These are phyloP conservation scores for Beverwykella pulmonaria DNA, from an alignment of 495 filamentous ascomycete species.

Conservation along the genomic window DNA sequence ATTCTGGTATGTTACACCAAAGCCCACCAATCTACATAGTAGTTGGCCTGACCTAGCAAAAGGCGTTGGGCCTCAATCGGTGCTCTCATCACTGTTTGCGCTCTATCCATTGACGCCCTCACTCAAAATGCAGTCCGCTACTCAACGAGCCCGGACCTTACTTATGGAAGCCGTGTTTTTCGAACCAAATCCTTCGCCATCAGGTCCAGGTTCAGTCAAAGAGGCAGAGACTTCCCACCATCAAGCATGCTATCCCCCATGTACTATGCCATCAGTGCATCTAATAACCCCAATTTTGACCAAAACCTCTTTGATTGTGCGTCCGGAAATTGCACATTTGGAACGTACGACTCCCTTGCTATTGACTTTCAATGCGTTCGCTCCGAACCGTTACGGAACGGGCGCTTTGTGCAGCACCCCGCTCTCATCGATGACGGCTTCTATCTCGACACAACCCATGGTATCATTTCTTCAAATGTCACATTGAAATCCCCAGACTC, in stretches of 20 bases:
- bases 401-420: not conserved
- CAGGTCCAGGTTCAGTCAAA: not conserved
- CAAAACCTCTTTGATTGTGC: not conserved
- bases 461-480: not conserved
- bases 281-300: not conserved
- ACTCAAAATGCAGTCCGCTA: not conserved
- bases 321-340: not conserved
- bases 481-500: not conserved
- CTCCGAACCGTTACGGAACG: not conserved
- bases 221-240: not conserved
- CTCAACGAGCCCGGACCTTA: not conserved
- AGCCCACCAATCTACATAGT: not conserved
- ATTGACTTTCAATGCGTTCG: not conserved
- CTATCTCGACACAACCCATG: not conserved
- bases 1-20: not conserved
- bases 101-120: not conserved
- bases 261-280: not conserved
- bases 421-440: not conserved
- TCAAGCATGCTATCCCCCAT: not conserved
- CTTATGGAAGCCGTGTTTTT: not conserved
- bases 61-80: slow-evolving; percentile 1
- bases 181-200: not conserved
- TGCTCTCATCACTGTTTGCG: not conserved
- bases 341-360: not conserved
- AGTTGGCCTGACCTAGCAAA: not conserved